Percentiles rank a stretch among this genome's conserved stretches.
These are phyloP conservation scores for Trichoderma polysporum DNA, from an alignment of 2,329 filamentous ascomycete species.

Conservation along the genomic window DNA sequence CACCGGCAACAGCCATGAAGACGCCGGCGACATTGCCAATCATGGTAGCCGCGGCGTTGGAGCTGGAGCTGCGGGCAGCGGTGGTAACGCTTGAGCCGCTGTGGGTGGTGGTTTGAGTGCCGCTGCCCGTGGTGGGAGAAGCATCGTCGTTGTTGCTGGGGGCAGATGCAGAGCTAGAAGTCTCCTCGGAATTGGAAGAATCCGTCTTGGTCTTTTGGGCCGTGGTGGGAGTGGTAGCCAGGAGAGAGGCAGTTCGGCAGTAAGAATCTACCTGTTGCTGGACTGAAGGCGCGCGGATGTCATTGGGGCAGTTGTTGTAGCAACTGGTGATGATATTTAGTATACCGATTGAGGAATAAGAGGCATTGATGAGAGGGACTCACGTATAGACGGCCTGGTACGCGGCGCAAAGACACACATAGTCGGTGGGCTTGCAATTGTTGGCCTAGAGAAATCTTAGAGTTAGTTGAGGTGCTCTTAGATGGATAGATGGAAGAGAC, in stretches of 20 bases:
- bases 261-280: constrained; percentile 42
- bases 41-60: constrained; percentile 31
- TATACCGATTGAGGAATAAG: background rate
- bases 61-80: constrained; percentile 13
- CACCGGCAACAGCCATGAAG: constrained; percentile 40
- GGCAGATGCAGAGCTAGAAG: constrained; percentile 23
- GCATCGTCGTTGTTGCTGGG: constrained; percentile 30
- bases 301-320: constrained; percentile 58
- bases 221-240: constrained; percentile 37
- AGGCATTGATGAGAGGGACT: constrained; percentile 25
- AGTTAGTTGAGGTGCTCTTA: background rate
- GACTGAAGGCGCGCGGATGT: constrained; percentile 38
- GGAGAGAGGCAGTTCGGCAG: constrained; percentile 48
- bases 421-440: constrained; percentile 43
- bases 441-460: constrained; percentile 30
- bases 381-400: constrained; percentile 48
- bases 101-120: constrained; percentile 21
- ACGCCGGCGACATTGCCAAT: constrained; percentile 36
- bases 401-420: constrained; percentile 47
- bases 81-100: background rate
- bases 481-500: background rate
- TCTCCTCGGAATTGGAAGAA: constrained; percentile 25
- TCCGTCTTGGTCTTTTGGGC: constrained; percentile 28
- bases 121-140: constrained; percentile 4
- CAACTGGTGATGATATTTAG: constrained; percentile 38